Base-by-base conservation (phyloP, 108 stramenopile species). In the Fragilariopsis cylindrus region DNA sequence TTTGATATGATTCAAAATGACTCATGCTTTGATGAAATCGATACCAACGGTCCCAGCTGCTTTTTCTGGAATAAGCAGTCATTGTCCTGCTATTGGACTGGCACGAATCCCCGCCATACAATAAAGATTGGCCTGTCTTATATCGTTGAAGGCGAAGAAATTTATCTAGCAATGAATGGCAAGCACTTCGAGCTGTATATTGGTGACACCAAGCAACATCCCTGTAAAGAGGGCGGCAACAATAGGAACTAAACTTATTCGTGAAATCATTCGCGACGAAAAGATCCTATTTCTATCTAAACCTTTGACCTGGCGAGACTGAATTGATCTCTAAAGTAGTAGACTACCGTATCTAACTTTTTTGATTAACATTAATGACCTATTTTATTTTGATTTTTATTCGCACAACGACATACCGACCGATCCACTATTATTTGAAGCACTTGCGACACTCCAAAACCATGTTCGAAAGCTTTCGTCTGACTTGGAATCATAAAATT, bases 101-200 rank as follows among this genome's bases (percentile, higher is more conserved):
- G 40, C 15, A 83, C 49, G 91, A 92, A 81, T 82, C 91, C 5
- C 81, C 88, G 44, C 89, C 91, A 0, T 72, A 44, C 7, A 76
- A 78, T 75, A 76, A 80, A 12, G 85, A 88, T 62, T 62, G 82
- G 86, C 1, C 81, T 89, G n/a, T 83, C 88, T 3, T 92, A 92
- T 64, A 57, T 90, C 56, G 69, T 71, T n/a, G 87, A 92, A 43
- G 84, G 80, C 46, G 72, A 77, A 60, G 87, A 86, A 71, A 78
- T 86, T n/a, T 90, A 82, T 60, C 63, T 92, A 3, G 92, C 81
- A 0, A 82, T 92, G 72, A 90, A 87, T 75, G 92, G 89, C 3
- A 81, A 73, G 49, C 83, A 78, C 55, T 92, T 90, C 78, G 92
- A 92, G 76, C 70, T 90, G 53, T 90, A 82, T 60, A 72, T 82